Base-by-base conservation (phyloP, 352 stramenopile species). In the Elongisporangium prolatum region DNA sequence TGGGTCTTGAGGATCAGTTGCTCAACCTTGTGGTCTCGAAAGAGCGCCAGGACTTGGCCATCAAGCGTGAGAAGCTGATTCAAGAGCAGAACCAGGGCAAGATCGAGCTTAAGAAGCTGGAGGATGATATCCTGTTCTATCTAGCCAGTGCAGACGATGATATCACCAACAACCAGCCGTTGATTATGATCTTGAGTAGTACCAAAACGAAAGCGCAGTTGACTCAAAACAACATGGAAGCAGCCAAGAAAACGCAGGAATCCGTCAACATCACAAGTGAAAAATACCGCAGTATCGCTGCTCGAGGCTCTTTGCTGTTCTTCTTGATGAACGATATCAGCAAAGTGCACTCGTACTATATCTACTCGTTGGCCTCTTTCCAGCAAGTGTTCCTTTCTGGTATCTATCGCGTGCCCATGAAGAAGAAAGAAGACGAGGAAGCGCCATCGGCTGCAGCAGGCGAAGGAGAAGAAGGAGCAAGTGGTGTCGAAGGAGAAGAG, bases 271-370 rank as follows among this genome's bases (percentile, higher is more conserved):
- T 97, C 52, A 98, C 94, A 38, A 97, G 86, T 64, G 92, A 98
- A 68, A 98, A 98, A 67, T 98, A 98, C 63, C 86, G 95, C 9
- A 89, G 87, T 37, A 97, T 98, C 54, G 95, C 95, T 7, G 95
- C 94, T 8, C 80, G 95, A 50, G 92, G 90, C 10, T 96, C 91
- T 6, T 64, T 98, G 59, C 75, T 98, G 3, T 98, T 98, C 78
- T 98, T 98, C 84, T 68, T 98, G 25, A 98, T 98, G 93, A 98
- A 97, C 69, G 89, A 98, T 56, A 94, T 98, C 61, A 91, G 88
- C 67, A 98, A 98, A 72, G 92, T 98, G 18, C 94, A 98, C 60
- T 97, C 89, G 52, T 98, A 98, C 76, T 98, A 98, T 70, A 98
- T 98, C 61, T 98, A 98, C 67, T 98, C 89, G 28, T 87, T 98